Percentiles rank a stretch among this genome's conserved stretches.
Evolutionary conservation across 2,329 filamentous ascomycete species (phyloP).

Genomic region (Pseudogymnoascus sp.): DNA sequence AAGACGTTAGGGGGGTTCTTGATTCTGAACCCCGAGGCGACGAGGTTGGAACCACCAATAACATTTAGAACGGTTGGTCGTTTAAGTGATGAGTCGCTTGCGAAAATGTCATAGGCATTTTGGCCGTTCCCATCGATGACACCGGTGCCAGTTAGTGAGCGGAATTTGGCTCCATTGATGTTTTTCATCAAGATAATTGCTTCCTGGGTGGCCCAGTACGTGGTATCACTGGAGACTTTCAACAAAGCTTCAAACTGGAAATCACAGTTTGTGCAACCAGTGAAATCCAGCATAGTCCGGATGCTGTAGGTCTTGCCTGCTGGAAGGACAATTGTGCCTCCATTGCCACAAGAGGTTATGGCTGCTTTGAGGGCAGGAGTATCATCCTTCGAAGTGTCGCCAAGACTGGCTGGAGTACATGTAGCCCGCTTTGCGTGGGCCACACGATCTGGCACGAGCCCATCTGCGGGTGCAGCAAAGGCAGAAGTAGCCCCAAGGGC

Average conservation of each 20-base stretch:
- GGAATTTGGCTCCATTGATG: conserved; percentile 32
- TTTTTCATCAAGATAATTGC: conserved; percentile 33
- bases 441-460: background rate
- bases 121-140: conserved; percentile 41
- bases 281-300: conserved; percentile 34
- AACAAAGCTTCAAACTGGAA: conserved; percentile 38
- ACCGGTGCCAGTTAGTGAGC: conserved; percentile 32
- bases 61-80: conserved; percentile 36
- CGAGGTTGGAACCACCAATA: conserved; percentile 24
- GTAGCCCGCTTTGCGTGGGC: conserved; percentile 17
- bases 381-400: conserved; percentile 30
- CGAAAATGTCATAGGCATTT: conserved; percentile 34
- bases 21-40: conserved; percentile 29
- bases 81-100: conserved; percentile 29
- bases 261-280: conserved; percentile 35
- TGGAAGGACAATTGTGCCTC: conserved; percentile 38
- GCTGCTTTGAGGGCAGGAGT: conserved; percentile 36
- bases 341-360: conserved; percentile 30
- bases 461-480: background rate
- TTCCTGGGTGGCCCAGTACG: conserved; percentile 34
- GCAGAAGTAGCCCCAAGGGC: background rate
- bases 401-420: conserved; percentile 18
- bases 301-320: conserved; percentile 34
- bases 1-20: conserved; percentile 39
- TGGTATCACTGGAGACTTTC: conserved; percentile 31